Percentiles rank a stretch among this genome's conserved stretches.
Conservation (phyloP, 306 rosid species). For the Corylus americana region DNA sequence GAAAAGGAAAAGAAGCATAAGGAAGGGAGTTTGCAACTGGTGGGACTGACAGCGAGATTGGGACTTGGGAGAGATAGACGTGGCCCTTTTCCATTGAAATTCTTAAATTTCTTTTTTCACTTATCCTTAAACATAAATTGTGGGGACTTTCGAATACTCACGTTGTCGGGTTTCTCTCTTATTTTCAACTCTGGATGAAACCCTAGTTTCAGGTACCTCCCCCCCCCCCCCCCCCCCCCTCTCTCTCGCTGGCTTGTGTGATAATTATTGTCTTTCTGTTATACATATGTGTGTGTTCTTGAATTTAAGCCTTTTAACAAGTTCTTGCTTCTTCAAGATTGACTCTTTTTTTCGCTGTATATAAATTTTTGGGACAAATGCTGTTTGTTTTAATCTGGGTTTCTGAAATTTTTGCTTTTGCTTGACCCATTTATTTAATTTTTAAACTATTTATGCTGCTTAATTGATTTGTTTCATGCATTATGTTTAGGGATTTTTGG, state of each 20-base stretch:
- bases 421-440: neutral
- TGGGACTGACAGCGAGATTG: neutral
- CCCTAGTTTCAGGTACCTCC: conserved; percentile 31
- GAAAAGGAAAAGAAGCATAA: neutral
- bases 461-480: neutral
- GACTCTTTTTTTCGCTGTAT: too few relatives aligned
- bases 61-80: neutral
- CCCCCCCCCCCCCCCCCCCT: neutral
- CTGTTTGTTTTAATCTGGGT: neutral
- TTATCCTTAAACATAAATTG: neutral
- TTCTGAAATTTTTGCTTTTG: neutral
- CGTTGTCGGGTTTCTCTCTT: neutral
- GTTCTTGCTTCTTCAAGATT: conserved; percentile 3
- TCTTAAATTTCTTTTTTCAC: neutral
- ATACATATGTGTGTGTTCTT: neutral
- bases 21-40: neutral
- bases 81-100: neutral
- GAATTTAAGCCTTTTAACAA: neutral
- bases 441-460: neutral
- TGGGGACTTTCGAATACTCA: neutral
- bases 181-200: conserved; percentile 6
- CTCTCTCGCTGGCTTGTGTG: neutral
- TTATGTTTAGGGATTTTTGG: neutral
- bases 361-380: neutral
- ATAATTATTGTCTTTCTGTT: neutral